These are phyloP conservation scores for Ammopiptanthus mongolicus DNA, from an alignment of 306 rosid genomes.

Conservation along the genomic window DNA sequence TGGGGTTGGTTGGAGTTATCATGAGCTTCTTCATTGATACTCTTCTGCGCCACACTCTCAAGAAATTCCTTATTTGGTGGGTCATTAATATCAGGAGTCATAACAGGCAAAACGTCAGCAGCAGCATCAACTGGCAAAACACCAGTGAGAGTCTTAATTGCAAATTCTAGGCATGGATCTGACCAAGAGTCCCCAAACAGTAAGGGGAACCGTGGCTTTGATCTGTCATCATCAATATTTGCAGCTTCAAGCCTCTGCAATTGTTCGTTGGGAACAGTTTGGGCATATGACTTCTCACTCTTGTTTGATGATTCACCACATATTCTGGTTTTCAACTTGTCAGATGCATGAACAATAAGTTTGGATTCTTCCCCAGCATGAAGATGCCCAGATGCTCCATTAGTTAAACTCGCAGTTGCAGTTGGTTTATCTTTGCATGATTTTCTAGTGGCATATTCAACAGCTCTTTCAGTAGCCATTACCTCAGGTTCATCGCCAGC, in stretches of 20 bases:
- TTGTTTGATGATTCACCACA: constrained; percentile 21
- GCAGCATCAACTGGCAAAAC: constrained; percentile 52
- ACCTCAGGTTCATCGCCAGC: constrained; percentile 46
- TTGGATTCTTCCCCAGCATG: neutral
- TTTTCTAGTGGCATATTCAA: constrained; percentile 25
- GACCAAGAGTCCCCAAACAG: constrained; percentile 50
- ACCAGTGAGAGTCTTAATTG: constrained; percentile 67
- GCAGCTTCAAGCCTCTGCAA: constrained; percentile 26
- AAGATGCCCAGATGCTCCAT: constrained; percentile 22
- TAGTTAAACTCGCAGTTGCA: constrained; percentile 21
- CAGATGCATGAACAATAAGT: constrained; percentile 17
- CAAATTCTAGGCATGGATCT: constrained; percentile 75
- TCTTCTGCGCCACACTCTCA: constrained; percentile 24
- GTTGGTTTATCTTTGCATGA: constrained; percentile 9
- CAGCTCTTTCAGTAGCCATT: constrained; percentile 31
- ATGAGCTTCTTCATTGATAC: constrained; percentile 17
- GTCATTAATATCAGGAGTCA: constrained; percentile 11
- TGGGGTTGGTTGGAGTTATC: constrained; percentile 23
- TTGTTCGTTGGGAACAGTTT: constrained; percentile 28
- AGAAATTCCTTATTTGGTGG: constrained; percentile 18
- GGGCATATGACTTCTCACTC: constrained; percentile 18
- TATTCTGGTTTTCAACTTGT: neutral
- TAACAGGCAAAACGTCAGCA: constrained; percentile 22
- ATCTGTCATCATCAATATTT: neutral
- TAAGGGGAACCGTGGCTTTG: neutral